A percentile compares a stretch with the other conserved stretches of the same genome.
These are phyloP conservation scores for Xylaria arbuscula DNA, from an alignment of 2,329 filamentous ascomycete genomes.

Conservation along the genomic window DNA sequence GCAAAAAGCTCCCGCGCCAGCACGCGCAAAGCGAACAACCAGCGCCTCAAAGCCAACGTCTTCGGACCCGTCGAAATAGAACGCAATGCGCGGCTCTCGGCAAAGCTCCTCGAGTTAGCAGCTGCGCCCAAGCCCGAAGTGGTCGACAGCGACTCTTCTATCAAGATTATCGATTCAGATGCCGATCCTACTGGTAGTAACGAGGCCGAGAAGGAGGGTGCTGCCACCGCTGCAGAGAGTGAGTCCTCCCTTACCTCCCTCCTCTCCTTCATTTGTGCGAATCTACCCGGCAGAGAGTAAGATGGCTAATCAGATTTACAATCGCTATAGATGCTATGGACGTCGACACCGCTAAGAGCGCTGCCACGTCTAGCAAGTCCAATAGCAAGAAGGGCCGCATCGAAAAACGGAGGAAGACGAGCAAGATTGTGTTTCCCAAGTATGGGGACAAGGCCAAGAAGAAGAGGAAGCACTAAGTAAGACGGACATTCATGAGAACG, in stretches of 20 bases:
- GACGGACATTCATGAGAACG: neutral
- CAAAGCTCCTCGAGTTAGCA: slow-evolving; percentile 84
- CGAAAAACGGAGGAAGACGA: slow-evolving; percentile 67
- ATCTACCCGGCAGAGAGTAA: neutral
- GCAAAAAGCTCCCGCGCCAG: slow-evolving; percentile 88
- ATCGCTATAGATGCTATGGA: slow-evolving; percentile 63
- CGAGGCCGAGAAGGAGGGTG: slow-evolving; percentile 36
- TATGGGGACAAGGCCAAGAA: slow-evolving; percentile 63
- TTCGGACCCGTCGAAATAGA: slow-evolving; percentile 86
- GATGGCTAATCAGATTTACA: slow-evolving; percentile 31
- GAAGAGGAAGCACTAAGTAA: slow-evolving; percentile 53
- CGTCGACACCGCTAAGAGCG: slow-evolving; percentile 61
- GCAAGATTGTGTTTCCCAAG: slow-evolving; percentile 69
- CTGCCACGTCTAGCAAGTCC: slow-evolving; percentile 46
- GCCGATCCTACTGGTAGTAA: slow-evolving; percentile 1
- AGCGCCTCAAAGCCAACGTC: slow-evolving; percentile 80
- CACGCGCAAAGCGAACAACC: slow-evolving; percentile 83
- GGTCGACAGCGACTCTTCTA: slow-evolving; percentile 59
- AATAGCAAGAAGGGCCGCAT: slow-evolving; percentile 62
- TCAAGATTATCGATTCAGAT: slow-evolving; percentile 60
- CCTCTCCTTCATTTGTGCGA: neutral
- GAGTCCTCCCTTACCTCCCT: slow-evolving; percentile 27
- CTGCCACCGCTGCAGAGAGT: slow-evolving; percentile 51
- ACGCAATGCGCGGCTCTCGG: slow-evolving; percentile 83
- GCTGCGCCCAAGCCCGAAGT: slow-evolving; percentile 76